Percentiles rank a stretch among this genome's conserved stretches.
These are phyloP conservation scores for Pontederia paniculata DNA, from an alignment of 176 grass and related monocot genomes.

Conservation along the genomic window DNA sequence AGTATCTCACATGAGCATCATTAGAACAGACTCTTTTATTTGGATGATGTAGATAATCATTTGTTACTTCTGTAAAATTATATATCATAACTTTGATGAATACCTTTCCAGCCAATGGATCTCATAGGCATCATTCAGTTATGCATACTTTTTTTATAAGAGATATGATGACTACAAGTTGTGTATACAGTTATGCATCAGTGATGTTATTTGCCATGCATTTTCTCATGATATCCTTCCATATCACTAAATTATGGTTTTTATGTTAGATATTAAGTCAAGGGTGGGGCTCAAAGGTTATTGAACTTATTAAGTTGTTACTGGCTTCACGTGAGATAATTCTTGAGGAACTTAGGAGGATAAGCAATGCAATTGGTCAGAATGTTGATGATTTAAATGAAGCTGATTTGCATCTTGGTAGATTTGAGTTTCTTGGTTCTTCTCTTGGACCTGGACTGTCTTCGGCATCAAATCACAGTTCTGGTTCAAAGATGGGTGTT, in stretches of 20 bases:
- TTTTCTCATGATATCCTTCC: background rate
- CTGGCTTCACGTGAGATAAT: conserved; percentile 61
- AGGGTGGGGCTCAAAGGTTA: conserved; percentile 36
- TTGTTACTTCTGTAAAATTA: no score
- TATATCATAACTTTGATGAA: no score
- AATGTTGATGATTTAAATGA: conserved; percentile 47
- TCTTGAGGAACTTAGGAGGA: conserved; percentile 59
- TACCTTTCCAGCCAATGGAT: no score
- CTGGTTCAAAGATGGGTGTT: conserved; percentile 29
- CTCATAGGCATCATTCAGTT: no score
- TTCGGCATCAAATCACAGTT: conserved; percentile 22
- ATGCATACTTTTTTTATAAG: no score
- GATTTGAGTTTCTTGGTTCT: conserved; percentile 45
- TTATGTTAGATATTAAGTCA: conserved; percentile 34
- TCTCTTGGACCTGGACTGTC: conserved; percentile 31
- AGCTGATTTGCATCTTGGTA: conserved; percentile 57
- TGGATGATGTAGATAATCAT: no score
- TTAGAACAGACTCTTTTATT: no score
- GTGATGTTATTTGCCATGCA: background rate
- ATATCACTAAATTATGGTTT: conserved; percentile 16
- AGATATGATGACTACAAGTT: no score
- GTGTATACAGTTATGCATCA: no score
- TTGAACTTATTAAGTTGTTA: conserved; percentile 54
- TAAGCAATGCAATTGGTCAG: conserved; percentile 52
- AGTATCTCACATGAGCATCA: no score